A percentile compares a stretch with the other conserved stretches of the same genome.
phyloP scores from a whole-genome alignment of 1,284 basidiomycete species.

The Moniliophthora roreri region DNA sequence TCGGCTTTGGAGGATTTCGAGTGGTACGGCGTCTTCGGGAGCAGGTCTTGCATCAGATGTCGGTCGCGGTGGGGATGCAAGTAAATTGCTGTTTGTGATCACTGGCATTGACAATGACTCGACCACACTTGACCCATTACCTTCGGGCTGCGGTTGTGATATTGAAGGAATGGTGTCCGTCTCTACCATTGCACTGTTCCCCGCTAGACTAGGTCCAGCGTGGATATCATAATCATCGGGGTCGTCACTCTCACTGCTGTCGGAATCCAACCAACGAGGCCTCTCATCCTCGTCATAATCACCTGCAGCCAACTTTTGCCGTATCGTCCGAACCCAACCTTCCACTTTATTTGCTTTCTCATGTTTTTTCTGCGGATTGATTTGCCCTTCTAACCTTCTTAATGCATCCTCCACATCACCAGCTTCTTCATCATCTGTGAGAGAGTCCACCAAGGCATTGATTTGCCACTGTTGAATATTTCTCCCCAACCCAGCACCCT shows the following conservation, averaged over 20 bases:
- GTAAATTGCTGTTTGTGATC: conserved; percentile 22
- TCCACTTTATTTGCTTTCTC: conserved; percentile 78
- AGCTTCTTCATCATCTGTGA: conserved; percentile 71
- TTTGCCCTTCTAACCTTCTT: conserved; percentile 77
- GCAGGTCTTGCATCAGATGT: conserved; percentile 46
- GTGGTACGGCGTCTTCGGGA: conserved; percentile 60
- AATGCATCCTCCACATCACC: conserved; percentile 83
- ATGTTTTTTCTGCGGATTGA: conserved; percentile 67
- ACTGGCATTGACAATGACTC: conserved; percentile 21
- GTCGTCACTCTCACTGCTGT: conserved; percentile 42
- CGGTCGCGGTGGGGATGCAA: conserved; percentile 32
- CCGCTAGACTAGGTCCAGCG: conserved; percentile 21
- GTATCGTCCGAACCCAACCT: conserved; percentile 75
- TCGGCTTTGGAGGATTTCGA: conserved; percentile 65
- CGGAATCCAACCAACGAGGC: conserved; percentile 47
- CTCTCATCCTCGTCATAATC: conserved; percentile 54
- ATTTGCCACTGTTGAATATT: conserved; percentile 76
- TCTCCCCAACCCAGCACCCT: conserved; percentile 49
- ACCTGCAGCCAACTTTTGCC: conserved; percentile 58
- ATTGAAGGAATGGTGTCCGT: conserved; percentile 6
- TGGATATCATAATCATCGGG: conserved; percentile 26
- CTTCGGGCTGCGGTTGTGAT: conserved; percentile 13
- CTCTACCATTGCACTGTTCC: conserved; percentile 16
- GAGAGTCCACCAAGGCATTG: conserved; percentile 73
- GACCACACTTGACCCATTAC: conserved; percentile 10